These are phyloP conservation scores for Ophiocordyceps camponoti-floridani DNA, from an alignment of 2,329 filamentous ascomycete genomes.

Conservation along the genomic window DNA sequence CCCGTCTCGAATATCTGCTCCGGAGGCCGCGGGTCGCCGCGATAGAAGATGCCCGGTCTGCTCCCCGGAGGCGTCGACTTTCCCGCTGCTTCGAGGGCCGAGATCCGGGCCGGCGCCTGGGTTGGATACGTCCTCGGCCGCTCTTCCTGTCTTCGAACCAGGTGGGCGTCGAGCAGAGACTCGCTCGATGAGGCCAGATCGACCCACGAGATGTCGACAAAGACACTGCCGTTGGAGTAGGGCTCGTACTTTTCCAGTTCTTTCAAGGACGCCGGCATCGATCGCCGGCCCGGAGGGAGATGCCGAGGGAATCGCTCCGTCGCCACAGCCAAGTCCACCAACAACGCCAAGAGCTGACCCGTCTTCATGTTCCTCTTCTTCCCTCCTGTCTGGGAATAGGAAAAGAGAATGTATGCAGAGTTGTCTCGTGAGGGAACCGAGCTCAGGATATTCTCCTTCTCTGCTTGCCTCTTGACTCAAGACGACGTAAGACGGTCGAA, in stretches of 20 bases:
- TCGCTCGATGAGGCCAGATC: too few relatives aligned
- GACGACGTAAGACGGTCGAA: too few relatives aligned
- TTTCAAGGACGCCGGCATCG: neutral
- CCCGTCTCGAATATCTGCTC: slow-evolving; percentile 1
- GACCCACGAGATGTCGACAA: too few relatives aligned
- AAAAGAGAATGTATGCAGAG: neutral
- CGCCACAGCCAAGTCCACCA: neutral
- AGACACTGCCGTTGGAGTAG: too few relatives aligned
- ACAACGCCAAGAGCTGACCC: neutral
- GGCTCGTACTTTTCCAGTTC: too few relatives aligned
- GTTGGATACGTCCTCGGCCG: neutral
- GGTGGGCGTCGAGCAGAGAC: too few relatives aligned
- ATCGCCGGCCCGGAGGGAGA: too few relatives aligned
- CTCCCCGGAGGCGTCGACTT: neutral
- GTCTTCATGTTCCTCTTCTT: neutral
- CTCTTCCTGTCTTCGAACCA: neutral
- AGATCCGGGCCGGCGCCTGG: neutral
- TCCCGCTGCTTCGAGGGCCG: neutral
- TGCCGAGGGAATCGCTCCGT: neutral
- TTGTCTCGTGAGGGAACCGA: too few relatives aligned
- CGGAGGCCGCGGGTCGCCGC: slow-evolving; percentile 3
- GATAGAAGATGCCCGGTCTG: slow-evolving; percentile 1
- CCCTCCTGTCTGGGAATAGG: neutral
- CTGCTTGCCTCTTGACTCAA: too few relatives aligned
- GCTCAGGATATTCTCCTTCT: too few relatives aligned